Percentiles rank a stretch among this genome's conserved stretches.
phyloP scores from a whole-genome alignment of 2,329 filamentous ascomycete species.

The Teratosphaeria gauchensis region DNA sequence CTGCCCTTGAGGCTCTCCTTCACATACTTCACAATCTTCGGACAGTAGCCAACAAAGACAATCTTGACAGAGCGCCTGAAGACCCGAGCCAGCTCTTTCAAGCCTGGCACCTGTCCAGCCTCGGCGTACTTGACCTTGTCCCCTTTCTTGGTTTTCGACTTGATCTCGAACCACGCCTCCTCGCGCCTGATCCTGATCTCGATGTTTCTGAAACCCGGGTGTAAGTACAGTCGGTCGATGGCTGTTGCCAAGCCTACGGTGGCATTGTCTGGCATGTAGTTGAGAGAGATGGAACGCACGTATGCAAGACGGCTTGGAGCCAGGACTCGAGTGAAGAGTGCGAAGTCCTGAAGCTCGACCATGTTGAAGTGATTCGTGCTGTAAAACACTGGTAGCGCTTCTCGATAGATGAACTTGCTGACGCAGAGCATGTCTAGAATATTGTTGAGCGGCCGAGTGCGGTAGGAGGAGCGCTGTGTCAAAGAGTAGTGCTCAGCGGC shows the following conservation, averaged over 20 bases:
- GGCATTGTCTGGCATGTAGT: not conserved
- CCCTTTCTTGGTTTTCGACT: not conserved
- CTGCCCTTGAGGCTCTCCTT: not conserved
- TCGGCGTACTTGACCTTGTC: not conserved
- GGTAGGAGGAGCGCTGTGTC: not conserved
- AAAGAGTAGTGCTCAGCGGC: not conserved
- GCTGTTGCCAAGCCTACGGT: too few species aligned
- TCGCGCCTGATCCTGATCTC: not conserved
- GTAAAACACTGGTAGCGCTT: conserved; percentile 11
- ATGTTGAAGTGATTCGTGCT: conserved; percentile 7
- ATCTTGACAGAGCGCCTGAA: not conserved
- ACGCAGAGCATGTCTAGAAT: conserved; percentile 6
- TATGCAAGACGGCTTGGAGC: not conserved
- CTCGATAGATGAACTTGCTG: conserved; percentile 7
- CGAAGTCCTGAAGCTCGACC: not conserved
- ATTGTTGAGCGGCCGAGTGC: not conserved
- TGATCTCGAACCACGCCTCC: not conserved
- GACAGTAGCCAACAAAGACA: not conserved
- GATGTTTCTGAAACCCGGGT: not conserved
- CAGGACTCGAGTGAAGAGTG: not conserved
- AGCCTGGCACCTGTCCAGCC: not conserved
- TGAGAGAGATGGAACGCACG: not conserved
- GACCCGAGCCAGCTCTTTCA: not conserved
- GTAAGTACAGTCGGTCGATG: not conserved
- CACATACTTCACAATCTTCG: not conserved